A percentile compares a stretch with the other conserved stretches of the same genome.
Evolutionary conservation across 2,329 filamentous ascomycete genomes (phyloP).

Genomic region (Fusarium albosuccineum): DNA sequence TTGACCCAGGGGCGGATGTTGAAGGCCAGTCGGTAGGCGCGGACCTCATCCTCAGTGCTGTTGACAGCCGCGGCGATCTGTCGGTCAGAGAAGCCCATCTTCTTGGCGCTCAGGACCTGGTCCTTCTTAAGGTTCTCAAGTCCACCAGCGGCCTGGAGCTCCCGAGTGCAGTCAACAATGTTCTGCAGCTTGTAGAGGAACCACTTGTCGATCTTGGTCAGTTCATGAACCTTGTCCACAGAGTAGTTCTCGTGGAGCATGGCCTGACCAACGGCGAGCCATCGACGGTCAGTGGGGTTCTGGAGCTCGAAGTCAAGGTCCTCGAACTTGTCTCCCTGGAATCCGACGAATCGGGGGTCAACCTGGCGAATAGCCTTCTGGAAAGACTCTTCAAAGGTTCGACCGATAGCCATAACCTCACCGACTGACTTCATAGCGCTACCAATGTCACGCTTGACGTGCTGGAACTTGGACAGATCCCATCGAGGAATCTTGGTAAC

Average conservation of each 20-base stretch:
- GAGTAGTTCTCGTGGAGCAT: conserved; percentile 98
- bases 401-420: conserved; percentile 98
- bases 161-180: conserved; percentile 89
- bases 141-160: conserved; percentile 86
- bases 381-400: conserved; percentile 98
- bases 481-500: conserved; percentile 99
- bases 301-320: conserved; percentile 89
- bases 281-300: conserved; percentile 95
- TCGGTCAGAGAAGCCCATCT: conserved; percentile 96
- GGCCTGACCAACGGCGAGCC: conserved; percentile 96
- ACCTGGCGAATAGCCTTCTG: conserved; percentile 99
- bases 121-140: conserved; percentile 90
- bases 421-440: conserved; percentile 99
- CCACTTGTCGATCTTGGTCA: conserved; percentile 99
- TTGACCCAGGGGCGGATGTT: conserved; percentile 96
- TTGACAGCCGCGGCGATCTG: conserved; percentile 92
- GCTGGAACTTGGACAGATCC: conserved; percentile 99
- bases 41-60: conserved; percentile 89
- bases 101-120: conserved; percentile 91
- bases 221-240: conserved; percentile 89
- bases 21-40: conserved; percentile 85
- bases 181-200: conserved; percentile 99
- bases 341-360: conserved; percentile 90
- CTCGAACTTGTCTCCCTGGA: conserved; percentile 96
- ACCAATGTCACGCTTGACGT: conserved; percentile 97